phyloP scores from a whole-genome alignment of 2,329 filamentous ascomycete species.

The Claviceps sp. region DNA sequence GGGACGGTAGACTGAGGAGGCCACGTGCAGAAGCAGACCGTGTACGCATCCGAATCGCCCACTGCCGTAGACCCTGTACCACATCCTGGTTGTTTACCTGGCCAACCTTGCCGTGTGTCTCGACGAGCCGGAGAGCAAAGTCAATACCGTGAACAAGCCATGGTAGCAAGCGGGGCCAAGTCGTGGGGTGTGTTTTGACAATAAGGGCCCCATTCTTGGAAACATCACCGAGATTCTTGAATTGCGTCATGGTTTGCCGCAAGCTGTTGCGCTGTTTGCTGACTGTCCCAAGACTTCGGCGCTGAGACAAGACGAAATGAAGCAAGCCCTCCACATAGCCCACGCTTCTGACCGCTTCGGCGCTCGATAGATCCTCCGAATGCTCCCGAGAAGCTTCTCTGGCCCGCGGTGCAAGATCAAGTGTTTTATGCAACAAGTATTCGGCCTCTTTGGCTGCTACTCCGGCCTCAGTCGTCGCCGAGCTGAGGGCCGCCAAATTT shows the following conservation, averaged over 20 bases:
- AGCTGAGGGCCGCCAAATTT: constrained; percentile 29
- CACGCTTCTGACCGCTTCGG: constrained; percentile 65
- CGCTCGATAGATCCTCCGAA: constrained; percentile 70
- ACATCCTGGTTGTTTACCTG: constrained; percentile 32
- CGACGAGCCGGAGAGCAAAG: constrained; percentile 47
- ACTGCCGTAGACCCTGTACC: constrained; percentile 31
- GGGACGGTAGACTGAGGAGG: constrained; percentile 35
- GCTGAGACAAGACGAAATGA: constrained; percentile 48
- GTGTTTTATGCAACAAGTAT: constrained; percentile 64
- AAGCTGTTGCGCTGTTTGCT: constrained; percentile 26
- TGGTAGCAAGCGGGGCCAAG: constrained; percentile 17
- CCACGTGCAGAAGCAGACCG: constrained; percentile 27
- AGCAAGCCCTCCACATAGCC: constrained; percentile 82
- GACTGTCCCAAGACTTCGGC: constrained; percentile 31
- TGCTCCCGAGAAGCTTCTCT: constrained; percentile 58
- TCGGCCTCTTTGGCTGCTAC: constrained; percentile 32
- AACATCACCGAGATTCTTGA: constrained; percentile 22
- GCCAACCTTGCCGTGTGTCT: constrained; percentile 54
- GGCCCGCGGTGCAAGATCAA: constrained; percentile 58
- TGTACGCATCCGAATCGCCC: constrained; percentile 33
- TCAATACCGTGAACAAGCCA: constrained; percentile 62
- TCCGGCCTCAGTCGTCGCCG: constrained; percentile 15
- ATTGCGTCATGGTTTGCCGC: constrained; percentile 20
- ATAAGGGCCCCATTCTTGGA: constrained; percentile 12
- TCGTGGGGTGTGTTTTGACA: constrained; percentile 8